Evolutionary conservation across 441 rosid species (phyloP).

Genomic region (Arabidopsis hybrid): DNA sequence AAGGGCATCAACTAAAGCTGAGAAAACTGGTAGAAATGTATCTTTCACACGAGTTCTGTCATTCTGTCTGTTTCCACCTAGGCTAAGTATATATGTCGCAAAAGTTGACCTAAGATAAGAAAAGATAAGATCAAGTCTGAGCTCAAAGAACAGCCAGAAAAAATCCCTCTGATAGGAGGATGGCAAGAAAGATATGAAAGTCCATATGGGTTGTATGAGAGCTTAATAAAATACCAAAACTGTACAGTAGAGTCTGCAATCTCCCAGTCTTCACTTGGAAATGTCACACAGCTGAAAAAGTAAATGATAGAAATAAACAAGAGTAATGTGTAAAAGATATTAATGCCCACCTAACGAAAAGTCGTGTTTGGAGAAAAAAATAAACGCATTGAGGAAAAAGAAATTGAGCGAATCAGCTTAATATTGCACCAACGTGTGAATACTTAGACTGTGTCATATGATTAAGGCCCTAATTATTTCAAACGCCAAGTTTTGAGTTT

Average conservation of each 20-base stretch:
- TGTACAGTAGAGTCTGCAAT: slow-evolving; percentile 98
- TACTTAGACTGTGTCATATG: slow-evolving; percentile 1
- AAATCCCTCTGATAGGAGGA: slow-evolving; percentile 3
- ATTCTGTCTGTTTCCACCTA: slow-evolving; percentile 55
- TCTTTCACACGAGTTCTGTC: slow-evolving; percentile 64
- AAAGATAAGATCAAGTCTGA: slow-evolving; percentile 7
- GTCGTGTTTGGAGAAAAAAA: slow-evolving; percentile 17
- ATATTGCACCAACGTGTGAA: slow-evolving; percentile 2
- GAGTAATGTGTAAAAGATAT: slow-evolving; percentile 6
- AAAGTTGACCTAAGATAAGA: slow-evolving; percentile 70
- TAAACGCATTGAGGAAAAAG: slow-evolving; percentile 7
- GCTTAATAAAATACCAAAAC: slow-evolving; percentile 68
- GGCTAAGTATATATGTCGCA: slow-evolving; percentile 75
- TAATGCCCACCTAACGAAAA: background rate
- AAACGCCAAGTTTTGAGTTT: background rate
- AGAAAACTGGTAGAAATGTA: slow-evolving; percentile 75
- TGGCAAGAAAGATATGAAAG: background rate
- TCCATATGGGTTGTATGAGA: slow-evolving; percentile 2
- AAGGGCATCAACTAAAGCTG: slow-evolving; percentile 85
- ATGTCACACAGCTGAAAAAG: slow-evolving; percentile 81
- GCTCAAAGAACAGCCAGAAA: slow-evolving; percentile 12
- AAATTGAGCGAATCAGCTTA: slow-evolving; percentile 19
- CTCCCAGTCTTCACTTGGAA: slow-evolving; percentile 97
- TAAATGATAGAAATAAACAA: slow-evolving; percentile 36
- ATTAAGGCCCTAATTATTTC: background rate